phyloP scores from a whole-genome alignment of 1,139 yeast genomes.

The Pichia sp. region DNA sequence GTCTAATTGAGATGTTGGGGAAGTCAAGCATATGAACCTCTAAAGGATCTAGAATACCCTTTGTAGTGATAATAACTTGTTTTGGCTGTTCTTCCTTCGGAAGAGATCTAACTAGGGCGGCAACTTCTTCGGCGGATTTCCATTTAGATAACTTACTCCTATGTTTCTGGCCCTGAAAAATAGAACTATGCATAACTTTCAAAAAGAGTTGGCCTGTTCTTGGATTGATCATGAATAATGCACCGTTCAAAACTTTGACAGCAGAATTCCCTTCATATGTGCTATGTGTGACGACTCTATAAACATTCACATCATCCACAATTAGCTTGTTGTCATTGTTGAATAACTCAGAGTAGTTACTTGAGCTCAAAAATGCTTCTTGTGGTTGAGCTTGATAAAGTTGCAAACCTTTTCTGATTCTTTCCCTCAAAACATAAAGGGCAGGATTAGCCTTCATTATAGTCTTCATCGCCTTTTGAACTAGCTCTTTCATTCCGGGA shows the following conservation, averaged over 20 bases:
- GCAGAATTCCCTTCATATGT: constrained; percentile 92
- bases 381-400: constrained; percentile 91
- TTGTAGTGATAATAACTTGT: constrained; percentile 84
- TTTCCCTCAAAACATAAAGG: constrained; percentile 81
- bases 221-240: constrained; percentile 85
- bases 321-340: constrained; percentile 78
- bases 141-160: constrained; percentile 92
- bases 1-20: constrained; percentile 85
- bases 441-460: constrained; percentile 97
- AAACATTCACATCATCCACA: constrained; percentile 90
- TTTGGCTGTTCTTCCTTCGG: constrained; percentile 95
- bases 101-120: constrained; percentile 81
- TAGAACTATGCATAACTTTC: constrained; percentile 88
- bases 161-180: constrained; percentile 97
- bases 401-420: constrained; percentile 91
- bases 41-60: constrained; percentile 89
- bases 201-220: constrained; percentile 83
- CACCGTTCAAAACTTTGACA: constrained; percentile 92
- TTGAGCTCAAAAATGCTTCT: constrained; percentile 84
- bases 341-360: constrained; percentile 85
- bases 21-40: constrained; percentile 97
- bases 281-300: constrained; percentile 87
- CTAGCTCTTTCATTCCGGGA: constrained; percentile 84
- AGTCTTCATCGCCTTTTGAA: constrained; percentile 90
- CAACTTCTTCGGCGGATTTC: constrained; percentile 98